These are phyloP conservation scores for Madurella mycetomatis DNA, from an alignment of 2,329 filamentous ascomycete genomes.

Conservation along the genomic window DNA sequence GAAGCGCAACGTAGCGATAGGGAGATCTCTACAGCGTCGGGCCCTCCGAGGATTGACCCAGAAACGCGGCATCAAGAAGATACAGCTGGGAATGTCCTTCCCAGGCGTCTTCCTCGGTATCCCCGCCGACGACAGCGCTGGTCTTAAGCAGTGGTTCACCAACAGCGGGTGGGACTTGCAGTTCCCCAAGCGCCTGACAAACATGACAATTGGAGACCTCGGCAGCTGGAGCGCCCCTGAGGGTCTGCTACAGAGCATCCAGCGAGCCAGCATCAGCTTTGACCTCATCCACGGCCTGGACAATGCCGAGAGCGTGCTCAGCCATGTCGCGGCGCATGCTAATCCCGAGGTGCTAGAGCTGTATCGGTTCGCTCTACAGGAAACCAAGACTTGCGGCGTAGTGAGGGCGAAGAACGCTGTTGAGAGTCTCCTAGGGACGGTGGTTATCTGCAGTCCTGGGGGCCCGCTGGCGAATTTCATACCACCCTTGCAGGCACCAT, in stretches of 20 bases:
- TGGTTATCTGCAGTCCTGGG: slow-evolving; percentile 71
- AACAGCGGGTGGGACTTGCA: slow-evolving; percentile 80
- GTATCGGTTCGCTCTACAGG: slow-evolving; percentile 69
- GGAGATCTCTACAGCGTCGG: slow-evolving; percentile 80
- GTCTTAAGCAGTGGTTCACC: slow-evolving; percentile 73
- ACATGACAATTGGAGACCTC: slow-evolving; percentile 71
- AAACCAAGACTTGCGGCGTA: slow-evolving; percentile 70
- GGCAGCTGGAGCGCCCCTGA: slow-evolving; percentile 70
- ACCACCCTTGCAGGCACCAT: slow-evolving; percentile 56
- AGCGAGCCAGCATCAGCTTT: slow-evolving; percentile 70
- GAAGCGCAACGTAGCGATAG: slow-evolving; percentile 84
- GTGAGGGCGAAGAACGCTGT: slow-evolving; percentile 72
- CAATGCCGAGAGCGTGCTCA: slow-evolving; percentile 67
- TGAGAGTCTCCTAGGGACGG: slow-evolving; percentile 68
- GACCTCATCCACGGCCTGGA: slow-evolving; percentile 79
- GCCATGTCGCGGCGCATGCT: slow-evolving; percentile 68
- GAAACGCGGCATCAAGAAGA: slow-evolving; percentile 66
- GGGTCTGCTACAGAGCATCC: slow-evolving; percentile 68
- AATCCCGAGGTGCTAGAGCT: slow-evolving; percentile 75
- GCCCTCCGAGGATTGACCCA: slow-evolving; percentile 71
- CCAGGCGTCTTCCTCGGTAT: slow-evolving; percentile 86
- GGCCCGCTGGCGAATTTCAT: slow-evolving; percentile 66
- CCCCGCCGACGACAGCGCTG: slow-evolving; percentile 51
- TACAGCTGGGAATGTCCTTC: slow-evolving; percentile 76
- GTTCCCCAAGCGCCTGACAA: slow-evolving; percentile 54